Percentiles rank a stretch among this genome's conserved stretches.
Conservation (phyloP, 768 basidiomycete species). For the Collybia nuda region DNA sequence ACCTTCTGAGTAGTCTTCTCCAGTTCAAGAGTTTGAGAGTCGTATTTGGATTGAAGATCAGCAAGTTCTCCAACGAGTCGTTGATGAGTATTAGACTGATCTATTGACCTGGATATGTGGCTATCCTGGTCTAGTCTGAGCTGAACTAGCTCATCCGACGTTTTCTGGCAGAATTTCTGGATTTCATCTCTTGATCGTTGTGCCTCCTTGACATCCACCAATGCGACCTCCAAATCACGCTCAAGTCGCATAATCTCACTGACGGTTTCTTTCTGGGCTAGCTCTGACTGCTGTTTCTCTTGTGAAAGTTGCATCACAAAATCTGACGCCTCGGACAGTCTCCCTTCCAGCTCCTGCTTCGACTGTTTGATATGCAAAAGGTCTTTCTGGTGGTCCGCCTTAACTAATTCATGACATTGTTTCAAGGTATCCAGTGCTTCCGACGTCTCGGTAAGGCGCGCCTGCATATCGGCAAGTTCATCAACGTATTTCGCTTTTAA, state of each 20-base stretch:
- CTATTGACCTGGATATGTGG: conserved; percentile 24
- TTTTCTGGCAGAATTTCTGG: conserved; percentile 9
- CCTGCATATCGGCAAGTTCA: conserved; percentile 34
- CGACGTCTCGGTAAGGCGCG: conserved; percentile 32
- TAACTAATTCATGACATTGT: conserved; percentile 29
- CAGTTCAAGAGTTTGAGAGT: conserved; percentile 34
- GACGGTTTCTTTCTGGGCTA: background rate
- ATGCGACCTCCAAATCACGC: conserved; percentile 7
- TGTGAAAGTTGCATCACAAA: conserved; percentile 7
- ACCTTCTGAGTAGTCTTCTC: conserved; percentile 36
- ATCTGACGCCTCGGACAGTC: conserved; percentile 15
- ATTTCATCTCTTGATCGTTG: conserved; percentile 17
- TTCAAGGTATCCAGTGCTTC: conserved; percentile 33
- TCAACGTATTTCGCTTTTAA: conserved; percentile 35
- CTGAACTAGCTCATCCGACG: conserved; percentile 17
- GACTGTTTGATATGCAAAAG: conserved; percentile 28
- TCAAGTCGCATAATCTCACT: conserved; percentile 9
- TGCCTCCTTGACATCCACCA: conserved; percentile 5
- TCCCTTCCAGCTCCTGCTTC: conserved; percentile 28
- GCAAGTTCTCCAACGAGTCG: conserved; percentile 33
- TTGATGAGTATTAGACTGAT: conserved; percentile 22
- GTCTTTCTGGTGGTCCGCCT: conserved; percentile 29
- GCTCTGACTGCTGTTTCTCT: conserved; percentile 7
- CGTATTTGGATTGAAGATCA: conserved; percentile 32
- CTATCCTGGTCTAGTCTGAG: conserved; percentile 27